Conservation (phyloP, 2,329 filamentous ascomycete genomes). For the Colletotrichum neosansevieriae region DNA sequence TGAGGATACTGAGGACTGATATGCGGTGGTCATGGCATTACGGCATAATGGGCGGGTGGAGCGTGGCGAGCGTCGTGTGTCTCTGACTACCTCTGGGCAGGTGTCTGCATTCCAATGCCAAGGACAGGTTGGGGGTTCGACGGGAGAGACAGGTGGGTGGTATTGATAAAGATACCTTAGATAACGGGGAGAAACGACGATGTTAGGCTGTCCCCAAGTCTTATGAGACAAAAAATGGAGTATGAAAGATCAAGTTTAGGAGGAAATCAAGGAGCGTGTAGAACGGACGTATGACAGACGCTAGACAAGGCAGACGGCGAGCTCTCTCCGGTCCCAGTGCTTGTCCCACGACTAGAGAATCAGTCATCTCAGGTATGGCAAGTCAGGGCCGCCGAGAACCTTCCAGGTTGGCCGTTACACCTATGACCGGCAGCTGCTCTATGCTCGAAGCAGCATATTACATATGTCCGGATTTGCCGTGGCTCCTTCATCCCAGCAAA, state of each 20-base stretch:
- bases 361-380: constrained; percentile 5
- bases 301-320: constrained; percentile 12
- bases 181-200: not conserved
- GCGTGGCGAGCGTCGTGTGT: constrained; percentile 32
- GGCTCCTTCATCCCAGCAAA: constrained; percentile 1
- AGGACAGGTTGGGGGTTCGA: constrained; percentile 14
- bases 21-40: constrained; percentile 37
- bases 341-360: not conserved
- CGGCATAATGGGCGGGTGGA: constrained; percentile 29
- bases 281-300: constrained; percentile 16
- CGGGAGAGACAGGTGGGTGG: constrained; percentile 16
- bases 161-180: not conserved
- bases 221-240: not conserved
- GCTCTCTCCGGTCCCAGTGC: not conserved
- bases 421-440: too few relatives aligned
- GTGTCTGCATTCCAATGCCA: constrained; percentile 34
- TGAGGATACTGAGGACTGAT: constrained; percentile 30
- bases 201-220: not conserved
- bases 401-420: too few relatives aligned
- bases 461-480: constrained; percentile 8
- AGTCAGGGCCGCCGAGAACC: not conserved
- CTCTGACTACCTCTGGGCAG: constrained; percentile 16
- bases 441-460: not conserved
- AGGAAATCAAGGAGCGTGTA: constrained; percentile 22
- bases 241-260: not conserved